These are phyloP conservation scores for Fraxinus xanthoxyloides DNA, from an alignment of 305 asterid genomes.

Conservation along the genomic window DNA sequence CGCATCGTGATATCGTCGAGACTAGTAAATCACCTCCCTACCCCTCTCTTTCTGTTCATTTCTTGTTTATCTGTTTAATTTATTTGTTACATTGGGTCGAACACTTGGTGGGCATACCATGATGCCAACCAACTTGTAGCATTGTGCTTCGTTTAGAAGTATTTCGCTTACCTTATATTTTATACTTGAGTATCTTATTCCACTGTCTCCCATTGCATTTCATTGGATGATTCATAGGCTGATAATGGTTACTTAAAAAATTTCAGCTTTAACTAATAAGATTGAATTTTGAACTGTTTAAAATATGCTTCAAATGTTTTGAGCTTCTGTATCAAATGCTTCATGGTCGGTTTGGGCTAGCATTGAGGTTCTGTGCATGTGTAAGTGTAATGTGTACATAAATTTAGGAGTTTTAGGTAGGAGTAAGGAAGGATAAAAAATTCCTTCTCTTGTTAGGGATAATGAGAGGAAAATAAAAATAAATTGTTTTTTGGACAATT, in stretches of 20 bases:
- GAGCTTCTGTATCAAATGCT: not conserved
- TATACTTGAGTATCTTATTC: not conserved
- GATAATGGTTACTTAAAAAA: not conserved
- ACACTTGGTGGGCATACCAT: constrained; percentile 27
- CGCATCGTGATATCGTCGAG: constrained; percentile 89
- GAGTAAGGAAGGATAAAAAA: not conserved
- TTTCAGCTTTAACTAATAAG: not conserved
- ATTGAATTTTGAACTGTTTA: not conserved
- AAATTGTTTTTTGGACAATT: not conserved
- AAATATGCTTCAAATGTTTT: not conserved
- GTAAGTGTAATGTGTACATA: not conserved
- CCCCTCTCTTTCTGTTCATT: not conserved
- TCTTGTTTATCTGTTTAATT: not conserved
- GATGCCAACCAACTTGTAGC: not conserved
- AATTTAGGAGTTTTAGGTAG: not conserved
- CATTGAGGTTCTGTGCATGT: not conserved
- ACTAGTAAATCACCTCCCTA: constrained; percentile 47
- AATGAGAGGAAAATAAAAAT: not conserved
- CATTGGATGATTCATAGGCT: not conserved
- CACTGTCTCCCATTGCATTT: not conserved
- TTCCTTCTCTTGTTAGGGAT: not conserved
- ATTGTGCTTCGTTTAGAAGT: not conserved
- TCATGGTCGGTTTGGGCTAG: not conserved
- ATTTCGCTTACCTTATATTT: not conserved
- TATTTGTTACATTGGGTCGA: constrained; percentile 28